phyloP scores from a whole-genome alignment of 208 protist species.

The Endotrypanum monterogeii region DNA sequence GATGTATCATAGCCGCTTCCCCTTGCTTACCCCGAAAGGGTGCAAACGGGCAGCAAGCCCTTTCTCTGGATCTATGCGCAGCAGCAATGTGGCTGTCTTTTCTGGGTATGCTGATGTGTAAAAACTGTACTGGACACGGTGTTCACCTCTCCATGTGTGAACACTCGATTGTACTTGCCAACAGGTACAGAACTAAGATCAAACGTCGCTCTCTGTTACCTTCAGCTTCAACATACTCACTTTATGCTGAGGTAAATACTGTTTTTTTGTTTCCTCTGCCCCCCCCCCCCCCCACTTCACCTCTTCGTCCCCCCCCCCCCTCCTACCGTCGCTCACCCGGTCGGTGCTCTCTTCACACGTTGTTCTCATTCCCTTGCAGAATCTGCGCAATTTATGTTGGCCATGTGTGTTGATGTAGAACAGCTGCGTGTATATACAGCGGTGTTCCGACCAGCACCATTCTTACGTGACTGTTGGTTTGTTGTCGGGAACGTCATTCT shows the following conservation, averaged over 20 bases:
- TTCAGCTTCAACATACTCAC: background rate
- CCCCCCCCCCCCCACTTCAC: background rate
- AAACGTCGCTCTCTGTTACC: background rate
- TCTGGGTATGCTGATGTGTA: background rate
- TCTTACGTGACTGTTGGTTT: background rate
- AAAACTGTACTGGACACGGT: background rate
- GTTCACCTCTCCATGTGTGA: background rate
- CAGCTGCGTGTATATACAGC: too few species aligned
- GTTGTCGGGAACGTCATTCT: background rate
- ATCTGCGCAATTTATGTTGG: too few species aligned
- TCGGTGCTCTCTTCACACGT: too few species aligned
- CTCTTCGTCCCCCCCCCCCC: background rate
- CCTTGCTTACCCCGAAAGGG: too few species aligned
- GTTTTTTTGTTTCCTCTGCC: background rate
- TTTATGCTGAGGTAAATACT: background rate
- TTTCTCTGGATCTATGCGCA: background rate
- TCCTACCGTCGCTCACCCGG: background rate
- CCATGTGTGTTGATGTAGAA: background rate
- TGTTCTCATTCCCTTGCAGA: too few species aligned
- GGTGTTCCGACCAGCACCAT: background rate
- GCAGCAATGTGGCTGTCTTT: background rate
- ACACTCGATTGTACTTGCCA: background rate
- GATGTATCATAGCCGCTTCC: conserved; percentile 1
- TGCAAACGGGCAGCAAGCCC: background rate
- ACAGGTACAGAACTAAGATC: background rate